phyloP scores from a whole-genome alignment of 768 basidiomycete species.

The Macrolepiota albuminosa region DNA sequence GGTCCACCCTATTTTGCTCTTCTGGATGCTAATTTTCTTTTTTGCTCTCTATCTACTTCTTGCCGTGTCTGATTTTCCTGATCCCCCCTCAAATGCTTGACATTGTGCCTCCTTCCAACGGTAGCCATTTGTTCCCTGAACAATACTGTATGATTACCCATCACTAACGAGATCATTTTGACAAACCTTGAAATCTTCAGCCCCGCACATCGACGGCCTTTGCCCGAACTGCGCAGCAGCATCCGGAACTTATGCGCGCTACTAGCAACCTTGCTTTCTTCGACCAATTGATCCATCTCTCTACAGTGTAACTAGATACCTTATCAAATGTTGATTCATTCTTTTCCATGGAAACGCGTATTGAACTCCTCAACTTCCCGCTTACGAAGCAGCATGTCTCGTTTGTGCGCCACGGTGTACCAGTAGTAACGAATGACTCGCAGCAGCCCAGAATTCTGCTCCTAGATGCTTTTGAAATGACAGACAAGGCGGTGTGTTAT shows the following conservation, averaged over 20 bases:
- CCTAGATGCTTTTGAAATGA: background rate
- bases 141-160: conserved; percentile 36
- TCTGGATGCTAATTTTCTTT: background rate
- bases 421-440: background rate
- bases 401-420: background rate
- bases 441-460: background rate
- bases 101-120: background rate
- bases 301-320: background rate
- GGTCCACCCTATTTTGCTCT: conserved; percentile 5
- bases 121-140: conserved; percentile 40
- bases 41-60: background rate
- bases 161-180: background rate
- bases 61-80: background rate
- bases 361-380: no score
- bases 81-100: background rate
- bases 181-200: conserved; percentile 19
- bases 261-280: background rate
- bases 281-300: background rate
- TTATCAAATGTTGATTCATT: background rate
- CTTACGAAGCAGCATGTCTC: background rate
- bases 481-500: background rate
- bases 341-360: no score
- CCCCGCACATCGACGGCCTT: conserved; percentile 34
- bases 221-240: conserved; percentile 35
- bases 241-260: conserved; percentile 1